A percentile compares a stretch with the other conserved stretches of the same genome.
Evolutionary conservation across 805 yeast species (phyloP).

Genomic region (Zygosaccharomyces bisporus): DNA sequence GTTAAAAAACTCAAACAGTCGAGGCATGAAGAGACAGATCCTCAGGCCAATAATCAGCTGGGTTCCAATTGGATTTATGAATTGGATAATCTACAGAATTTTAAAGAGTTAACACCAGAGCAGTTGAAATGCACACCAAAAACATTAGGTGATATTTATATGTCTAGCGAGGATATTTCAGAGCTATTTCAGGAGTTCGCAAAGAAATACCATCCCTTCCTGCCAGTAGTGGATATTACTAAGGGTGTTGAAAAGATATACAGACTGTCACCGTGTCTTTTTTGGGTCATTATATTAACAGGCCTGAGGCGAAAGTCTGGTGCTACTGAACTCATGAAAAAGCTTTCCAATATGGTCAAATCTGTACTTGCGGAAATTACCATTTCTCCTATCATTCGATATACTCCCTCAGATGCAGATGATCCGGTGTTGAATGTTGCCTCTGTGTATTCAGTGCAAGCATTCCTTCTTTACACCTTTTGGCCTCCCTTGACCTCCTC

Average conservation of each 20-base stretch:
- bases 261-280: slow-evolving; percentile 76
- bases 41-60: not conserved
- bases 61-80: slow-evolving; percentile 3
- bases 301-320: slow-evolving; percentile 62
- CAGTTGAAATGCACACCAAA: slow-evolving; percentile 59
- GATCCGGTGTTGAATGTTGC: slow-evolving; percentile 84
- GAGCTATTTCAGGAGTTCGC: slow-evolving; percentile 67
- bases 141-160: slow-evolving; percentile 61
- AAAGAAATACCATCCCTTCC: slow-evolving; percentile 71
- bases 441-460: slow-evolving; percentile 91
- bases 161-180: slow-evolving; percentile 55
- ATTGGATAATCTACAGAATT: not conserved
- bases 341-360: slow-evolving; percentile 66
- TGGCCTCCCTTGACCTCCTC: slow-evolving; percentile 98
- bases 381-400: slow-evolving; percentile 84
- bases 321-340: slow-evolving; percentile 47
- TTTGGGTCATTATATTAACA: slow-evolving; percentile 90
- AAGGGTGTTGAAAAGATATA: slow-evolving; percentile 82
- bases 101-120: slow-evolving; percentile 32
- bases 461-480: slow-evolving; percentile 77
- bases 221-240: slow-evolving; percentile 81
- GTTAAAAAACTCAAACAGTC: slow-evolving; percentile 19
- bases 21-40: not conserved
- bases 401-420: slow-evolving; percentile 71
- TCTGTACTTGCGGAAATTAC: slow-evolving; percentile 81